These are phyloP conservation scores for Castanea mollissima DNA, from an alignment of 306 rosid genomes.

Conservation along the genomic window DNA sequence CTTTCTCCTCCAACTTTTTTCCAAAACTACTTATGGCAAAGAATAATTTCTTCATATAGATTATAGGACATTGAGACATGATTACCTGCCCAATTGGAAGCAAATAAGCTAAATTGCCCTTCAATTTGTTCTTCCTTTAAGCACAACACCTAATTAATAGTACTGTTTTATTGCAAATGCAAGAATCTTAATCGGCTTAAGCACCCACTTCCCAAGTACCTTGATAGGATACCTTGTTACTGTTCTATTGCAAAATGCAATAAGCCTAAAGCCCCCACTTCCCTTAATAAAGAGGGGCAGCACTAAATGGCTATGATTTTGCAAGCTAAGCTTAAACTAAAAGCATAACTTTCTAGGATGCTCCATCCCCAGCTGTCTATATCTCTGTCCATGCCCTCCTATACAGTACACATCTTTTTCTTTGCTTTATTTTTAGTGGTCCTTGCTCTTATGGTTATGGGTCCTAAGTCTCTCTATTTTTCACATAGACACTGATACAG, in stretches of 20 bases:
- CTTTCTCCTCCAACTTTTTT: not conserved
- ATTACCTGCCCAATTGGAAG: not conserved
- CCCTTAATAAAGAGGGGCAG: not conserved
- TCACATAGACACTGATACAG: not conserved
- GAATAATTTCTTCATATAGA: not conserved
- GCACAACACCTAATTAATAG: not conserved
- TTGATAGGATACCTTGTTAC: not conserved
- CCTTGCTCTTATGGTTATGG: not conserved
- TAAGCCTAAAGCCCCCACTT: not conserved
- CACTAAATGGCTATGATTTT: constrained; percentile 1
- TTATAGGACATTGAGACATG: not conserved
- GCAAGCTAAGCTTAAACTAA: not conserved
- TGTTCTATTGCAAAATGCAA: constrained; percentile 18
- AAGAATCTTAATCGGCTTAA: not conserved
- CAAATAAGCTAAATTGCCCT: not conserved
- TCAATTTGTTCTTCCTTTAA: not conserved
- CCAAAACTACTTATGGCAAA: constrained; percentile 5
- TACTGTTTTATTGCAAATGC: not conserved
- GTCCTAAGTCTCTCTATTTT: not conserved
- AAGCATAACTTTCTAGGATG: constrained; percentile 17
- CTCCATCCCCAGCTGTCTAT: not conserved
- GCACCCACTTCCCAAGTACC: not conserved
- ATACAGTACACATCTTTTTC: not conserved
- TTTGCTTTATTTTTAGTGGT: not conserved
- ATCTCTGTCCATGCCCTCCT: not conserved